A percentile compares a stretch with the other conserved stretches of the same genome.
These are phyloP conservation scores for Acer negundo DNA, from an alignment of 345 rosid genomes.

Conservation along the genomic window DNA sequence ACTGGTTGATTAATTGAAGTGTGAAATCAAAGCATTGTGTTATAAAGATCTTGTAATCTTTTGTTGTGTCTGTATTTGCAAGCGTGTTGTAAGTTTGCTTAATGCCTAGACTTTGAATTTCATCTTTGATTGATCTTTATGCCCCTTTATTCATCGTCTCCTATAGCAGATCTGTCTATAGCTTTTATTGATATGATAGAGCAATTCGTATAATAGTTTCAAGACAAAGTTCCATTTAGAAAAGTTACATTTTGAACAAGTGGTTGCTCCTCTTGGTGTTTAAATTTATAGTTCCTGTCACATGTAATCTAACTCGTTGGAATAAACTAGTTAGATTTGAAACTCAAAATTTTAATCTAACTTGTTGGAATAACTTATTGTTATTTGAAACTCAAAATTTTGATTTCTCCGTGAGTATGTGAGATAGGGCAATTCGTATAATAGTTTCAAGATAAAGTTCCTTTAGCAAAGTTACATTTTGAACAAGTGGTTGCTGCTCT, in stretches of 20 bases:
- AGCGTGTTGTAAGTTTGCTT: too few species aligned
- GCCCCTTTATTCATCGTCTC: too few species aligned
- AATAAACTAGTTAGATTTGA: constrained; percentile 22
- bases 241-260: not conserved
- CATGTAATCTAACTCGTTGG: not conserved
- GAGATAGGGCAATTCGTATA: not conserved
- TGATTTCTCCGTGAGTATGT: too few species aligned
- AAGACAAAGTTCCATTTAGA: not conserved
- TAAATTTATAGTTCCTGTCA: not conserved
- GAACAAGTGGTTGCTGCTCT: not conserved
- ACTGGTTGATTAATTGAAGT: not conserved
- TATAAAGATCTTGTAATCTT: not conserved
- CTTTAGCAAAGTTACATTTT: not conserved
- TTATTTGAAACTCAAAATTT: too few species aligned
- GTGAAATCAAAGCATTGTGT: not conserved
- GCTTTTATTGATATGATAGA: not conserved
- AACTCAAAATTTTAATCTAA: not conserved
- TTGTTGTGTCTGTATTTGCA: not conserved
- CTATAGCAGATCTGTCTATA: too few species aligned
- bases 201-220: not conserved
- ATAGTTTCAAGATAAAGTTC: not conserved
- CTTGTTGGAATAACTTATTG: not conserved
- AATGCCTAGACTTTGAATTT: not conserved
- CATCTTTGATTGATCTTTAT: not conserved
- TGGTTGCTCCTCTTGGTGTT: not conserved